These are phyloP conservation scores for Rhododendron molle DNA, from an alignment of 148 eudicot species.

Conservation along the genomic window DNA sequence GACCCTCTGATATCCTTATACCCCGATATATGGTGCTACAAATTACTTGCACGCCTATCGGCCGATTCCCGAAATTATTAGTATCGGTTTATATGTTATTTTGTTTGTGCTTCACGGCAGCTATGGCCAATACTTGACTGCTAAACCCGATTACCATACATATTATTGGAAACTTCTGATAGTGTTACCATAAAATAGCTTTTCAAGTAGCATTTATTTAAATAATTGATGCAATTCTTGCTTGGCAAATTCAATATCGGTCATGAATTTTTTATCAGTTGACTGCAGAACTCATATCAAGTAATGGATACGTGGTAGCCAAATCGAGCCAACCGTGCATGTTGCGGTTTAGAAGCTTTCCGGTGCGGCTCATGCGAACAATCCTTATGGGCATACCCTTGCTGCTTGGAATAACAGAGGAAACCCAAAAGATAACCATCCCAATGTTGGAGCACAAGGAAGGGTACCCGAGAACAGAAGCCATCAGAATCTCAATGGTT, in stretches of 20 bases:
- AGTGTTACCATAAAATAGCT: not conserved
- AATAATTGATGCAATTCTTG: not conserved
- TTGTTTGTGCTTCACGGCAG: too few relatives aligned
- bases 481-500: conserved; percentile 40
- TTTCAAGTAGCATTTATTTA: not conserved
- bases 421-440: conserved; percentile 50
- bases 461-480: conserved; percentile 27
- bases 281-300: conserved; percentile 52
- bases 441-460: conserved; percentile 54
- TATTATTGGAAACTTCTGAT: too few relatives aligned
- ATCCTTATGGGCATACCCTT: conserved; percentile 54
- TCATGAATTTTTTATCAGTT: conserved; percentile 31
- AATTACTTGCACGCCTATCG: too few relatives aligned
- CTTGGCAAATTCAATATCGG: not conserved
- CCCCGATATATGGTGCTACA: not conserved
- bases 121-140: too few relatives aligned
- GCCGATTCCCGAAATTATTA: too few relatives aligned
- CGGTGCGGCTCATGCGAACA: conserved; percentile 45
- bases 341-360: conserved; percentile 59
- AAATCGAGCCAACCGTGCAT: conserved; percentile 71
- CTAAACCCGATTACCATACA: too few relatives aligned
- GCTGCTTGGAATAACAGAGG: conserved; percentile 52
- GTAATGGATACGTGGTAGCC: conserved; percentile 30
- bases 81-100: too few relatives aligned
- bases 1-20: too few relatives aligned